These are phyloP conservation scores for Euphrasia confusa DNA, from an alignment of 257 asterid genomes.

Conservation along the genomic window DNA sequence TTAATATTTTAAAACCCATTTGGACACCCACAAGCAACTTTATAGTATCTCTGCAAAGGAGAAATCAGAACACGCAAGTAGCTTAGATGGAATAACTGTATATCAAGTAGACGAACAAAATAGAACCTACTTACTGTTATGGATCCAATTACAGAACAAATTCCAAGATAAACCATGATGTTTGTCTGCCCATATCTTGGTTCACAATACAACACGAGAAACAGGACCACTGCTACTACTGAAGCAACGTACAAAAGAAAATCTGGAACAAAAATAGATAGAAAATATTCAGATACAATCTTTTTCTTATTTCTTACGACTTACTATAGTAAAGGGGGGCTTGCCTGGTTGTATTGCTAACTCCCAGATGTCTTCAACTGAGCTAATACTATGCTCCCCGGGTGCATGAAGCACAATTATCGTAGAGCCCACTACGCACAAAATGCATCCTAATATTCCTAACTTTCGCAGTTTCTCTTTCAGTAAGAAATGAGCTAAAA, in stretches of 20 bases:
- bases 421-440: constrained; percentile 74
- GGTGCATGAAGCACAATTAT: constrained; percentile 94
- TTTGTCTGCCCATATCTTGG: constrained; percentile 81
- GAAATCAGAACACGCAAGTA: neutral
- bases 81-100: constrained; percentile 9
- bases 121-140: constrained; percentile 55
- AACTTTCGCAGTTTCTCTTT: constrained; percentile 62
- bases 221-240: constrained; percentile 57
- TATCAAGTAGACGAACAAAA: too few relatives aligned
- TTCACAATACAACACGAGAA: constrained; percentile 64
- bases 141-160: constrained; percentile 80
- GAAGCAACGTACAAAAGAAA: constrained; percentile 68
- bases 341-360: constrained; percentile 77
- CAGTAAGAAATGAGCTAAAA: constrained; percentile 78
- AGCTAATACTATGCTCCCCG: constrained; percentile 66
- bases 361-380: constrained; percentile 87
- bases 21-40: too few relatives aligned
- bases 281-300: constrained; percentile 12
- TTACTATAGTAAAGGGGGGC: neutral
- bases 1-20: too few relatives aligned
- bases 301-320: neutral
- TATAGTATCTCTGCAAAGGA: neutral
- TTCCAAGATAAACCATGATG: constrained; percentile 68
- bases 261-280: constrained; percentile 45
- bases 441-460: constrained; percentile 76